Evolutionary conservation across 306 rosid genomes (phyloP).

Genomic region (Alnus rubra): DNA sequence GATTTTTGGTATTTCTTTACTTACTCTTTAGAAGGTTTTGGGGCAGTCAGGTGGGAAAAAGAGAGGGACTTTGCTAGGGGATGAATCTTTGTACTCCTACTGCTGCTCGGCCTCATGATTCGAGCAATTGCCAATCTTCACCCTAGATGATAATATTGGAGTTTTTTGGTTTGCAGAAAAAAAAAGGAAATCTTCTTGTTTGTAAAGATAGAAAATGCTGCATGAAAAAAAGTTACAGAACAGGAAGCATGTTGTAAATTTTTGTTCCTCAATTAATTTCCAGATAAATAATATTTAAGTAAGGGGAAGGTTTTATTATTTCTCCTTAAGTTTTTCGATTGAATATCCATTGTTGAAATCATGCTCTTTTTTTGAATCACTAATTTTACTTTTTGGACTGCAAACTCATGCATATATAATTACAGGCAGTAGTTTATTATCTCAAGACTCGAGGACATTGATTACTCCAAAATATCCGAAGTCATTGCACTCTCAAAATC

Average conservation of each 20-base stretch:
- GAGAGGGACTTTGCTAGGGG: constrained; percentile 34
- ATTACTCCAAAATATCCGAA: not conserved
- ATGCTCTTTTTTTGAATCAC: not conserved
- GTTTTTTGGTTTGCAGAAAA: constrained; percentile 47
- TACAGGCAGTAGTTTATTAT: constrained; percentile 7
- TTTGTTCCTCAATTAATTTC: constrained; percentile 47
- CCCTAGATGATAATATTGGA: constrained; percentile 40
- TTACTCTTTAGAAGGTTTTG: constrained; percentile 43
- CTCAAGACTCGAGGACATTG: not conserved
- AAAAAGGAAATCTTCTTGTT: constrained; percentile 34
- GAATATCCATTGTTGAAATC: not conserved
- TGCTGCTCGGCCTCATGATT: constrained; percentile 33
- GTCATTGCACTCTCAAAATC: not conserved
- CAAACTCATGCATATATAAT: not conserved
- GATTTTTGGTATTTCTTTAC: constrained; percentile 37
- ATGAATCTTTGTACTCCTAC: constrained; percentile 41
- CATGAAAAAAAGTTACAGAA: constrained; percentile 24
- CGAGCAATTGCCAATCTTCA: constrained; percentile 36
- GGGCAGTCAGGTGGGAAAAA: constrained; percentile 39
- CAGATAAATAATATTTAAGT: constrained; percentile 49
- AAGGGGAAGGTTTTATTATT: constrained; percentile 59
- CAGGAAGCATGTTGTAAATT: constrained; percentile 45
- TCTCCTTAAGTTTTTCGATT: constrained; percentile 42
- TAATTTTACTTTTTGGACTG: not conserved
- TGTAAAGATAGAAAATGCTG: constrained; percentile 40